These are phyloP conservation scores for Neurospora intermedia DNA, from an alignment of 495 filamentous ascomycete species.

Conservation along the genomic window DNA sequence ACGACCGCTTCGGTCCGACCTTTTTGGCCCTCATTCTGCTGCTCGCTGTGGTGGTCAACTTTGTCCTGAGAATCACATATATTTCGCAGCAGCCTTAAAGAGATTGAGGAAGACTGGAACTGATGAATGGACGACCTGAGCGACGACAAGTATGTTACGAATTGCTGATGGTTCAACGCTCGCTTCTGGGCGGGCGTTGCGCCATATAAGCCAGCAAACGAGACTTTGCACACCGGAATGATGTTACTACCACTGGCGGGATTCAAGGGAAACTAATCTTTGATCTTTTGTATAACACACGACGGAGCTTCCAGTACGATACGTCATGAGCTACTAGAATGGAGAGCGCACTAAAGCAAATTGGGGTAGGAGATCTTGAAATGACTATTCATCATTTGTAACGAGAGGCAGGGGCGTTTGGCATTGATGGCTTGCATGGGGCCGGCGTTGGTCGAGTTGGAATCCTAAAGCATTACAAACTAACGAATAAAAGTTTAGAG, in stretches of 20 bases:
- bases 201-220: not conserved
- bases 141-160: not conserved
- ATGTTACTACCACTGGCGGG: not conserved
- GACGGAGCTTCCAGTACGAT: not conserved
- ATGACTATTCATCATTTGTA: not conserved
- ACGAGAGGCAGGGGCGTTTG: not conserved
- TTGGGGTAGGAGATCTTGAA: not conserved
- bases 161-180: not conserved
- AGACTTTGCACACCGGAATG: not conserved
- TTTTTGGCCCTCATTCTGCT: constrained; percentile 76
- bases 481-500: not conserved
- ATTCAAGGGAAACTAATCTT: not conserved
- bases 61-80: constrained; percentile 70
- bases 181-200: not conserved
- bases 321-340: not conserved
- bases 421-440: not conserved
- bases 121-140: not conserved
- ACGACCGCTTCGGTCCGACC: constrained; percentile 88
- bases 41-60: constrained; percentile 84
- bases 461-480: not conserved
- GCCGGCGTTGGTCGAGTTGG: not conserved
- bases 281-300: not conserved
- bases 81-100: constrained; percentile 23
- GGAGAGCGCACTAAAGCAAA: not conserved
- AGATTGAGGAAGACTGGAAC: not conserved